Evolutionary conservation across 2,329 filamentous ascomycete species (phyloP), one percentile per base, ranked within the genome.

Genomic region (Keithomyces neogunnii): DNA sequence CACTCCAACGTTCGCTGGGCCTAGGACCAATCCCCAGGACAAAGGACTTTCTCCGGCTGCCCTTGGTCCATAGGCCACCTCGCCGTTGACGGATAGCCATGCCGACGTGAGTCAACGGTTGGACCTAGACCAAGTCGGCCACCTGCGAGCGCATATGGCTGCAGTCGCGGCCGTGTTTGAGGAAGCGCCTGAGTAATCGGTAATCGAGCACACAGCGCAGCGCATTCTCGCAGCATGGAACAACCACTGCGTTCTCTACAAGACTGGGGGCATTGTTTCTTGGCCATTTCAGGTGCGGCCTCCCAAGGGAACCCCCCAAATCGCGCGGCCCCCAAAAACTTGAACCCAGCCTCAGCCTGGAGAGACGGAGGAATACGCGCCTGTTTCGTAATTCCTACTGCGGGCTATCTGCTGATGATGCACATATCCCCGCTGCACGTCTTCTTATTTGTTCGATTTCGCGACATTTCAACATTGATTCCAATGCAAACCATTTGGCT

Each of bases 331-430:
- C 19, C 38, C 26, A 31, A 31, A 6, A 6, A 35, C 5, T 35
- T 35, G 6, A 35, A 6, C 33, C 10, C 32, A 30, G 35, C 44
- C 5, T 47, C n/a, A 42, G 28, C 38, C 36, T 3, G 3, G 19
- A 31, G n/a, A 13, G 48, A 19, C 49, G 43, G 39, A 48, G 53
- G 48, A 28, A 32, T 45, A 45, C 35, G 54, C 47, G 51, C 33
- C 36, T 39, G 55, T 57, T 56, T 56, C 54, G 50, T 50, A 38
- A 50, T 47, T 48, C 45, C 40, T 48, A 42, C 45, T n/a, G 31
- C 33, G 8, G 13, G 13, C 8, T 3, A 9, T 28, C 19, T 9
- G 30, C 26, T 33, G 26, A 4, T 51, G 49, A 45, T n/a, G 11
- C 9, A 30, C 7, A 49, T 13, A 33, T 31, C 19, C 40, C 35